Evolutionary conservation across 2,329 filamentous ascomycete species (phyloP), one percentile per base, ranked within the genome.

Genomic region (Calonectria pauciramosa): DNA sequence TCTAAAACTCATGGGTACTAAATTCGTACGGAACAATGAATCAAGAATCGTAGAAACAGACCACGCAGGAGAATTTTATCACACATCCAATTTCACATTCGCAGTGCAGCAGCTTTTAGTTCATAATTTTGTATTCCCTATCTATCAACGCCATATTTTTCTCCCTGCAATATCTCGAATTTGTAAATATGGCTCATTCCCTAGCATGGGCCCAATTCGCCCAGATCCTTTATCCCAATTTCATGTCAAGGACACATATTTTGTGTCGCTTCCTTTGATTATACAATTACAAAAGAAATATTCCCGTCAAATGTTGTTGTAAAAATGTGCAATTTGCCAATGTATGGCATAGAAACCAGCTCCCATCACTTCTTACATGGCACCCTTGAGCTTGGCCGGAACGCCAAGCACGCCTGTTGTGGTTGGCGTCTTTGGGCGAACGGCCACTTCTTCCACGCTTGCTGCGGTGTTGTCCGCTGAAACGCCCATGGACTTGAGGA

Each of bases 401-500:
- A 70, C 68, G 36, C 63, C 44, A 28, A 72, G 67, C 32, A 67
- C 64, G 10, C 54, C 64, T 1, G 70, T 44, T 23, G 60, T 10
- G 2, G 63, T 23, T 10, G 69, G 18, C 18, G 51, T 38, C 41
- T 65, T 52, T 11, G 63, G 41, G 16, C 63, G 26, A 23, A 59
- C 52, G 20, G 52, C 32, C 23, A 65, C 63, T 36, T 82, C 74
- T 4, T 80, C 76, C 14, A 77, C 77, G 5, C 76, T 77, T 0
- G 79, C 72, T 2, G 38, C 30, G n/a, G 78, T 41, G 63, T 79
- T 79, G n/a, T 80, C 78, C n/a, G 82, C 75, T 8, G 75, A 72
- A 34, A 89, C 78, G 16, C 87, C 87, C 87, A 89, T 89, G 13
- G 86, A 88, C 52, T 82, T 81, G 68, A 89, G 83, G 80, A 88